Evolutionary conservation across 768 basidiomycete species (phyloP).

Genomic region (Pisolithus orientalis): DNA sequence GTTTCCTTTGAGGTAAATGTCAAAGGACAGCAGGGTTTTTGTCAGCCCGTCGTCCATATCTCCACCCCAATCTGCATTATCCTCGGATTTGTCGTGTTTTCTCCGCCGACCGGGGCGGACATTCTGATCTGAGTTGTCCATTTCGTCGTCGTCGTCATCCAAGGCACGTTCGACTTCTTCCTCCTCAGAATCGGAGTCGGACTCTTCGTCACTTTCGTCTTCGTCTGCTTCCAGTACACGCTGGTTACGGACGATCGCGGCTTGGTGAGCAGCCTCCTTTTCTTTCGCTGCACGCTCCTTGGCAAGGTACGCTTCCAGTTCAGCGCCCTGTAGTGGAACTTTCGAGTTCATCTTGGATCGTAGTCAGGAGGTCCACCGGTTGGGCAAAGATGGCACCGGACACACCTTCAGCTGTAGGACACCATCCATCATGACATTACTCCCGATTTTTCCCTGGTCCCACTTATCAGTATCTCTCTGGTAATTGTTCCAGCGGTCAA

Average conservation of each 20-base stretch:
- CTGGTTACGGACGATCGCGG: constrained; percentile 73
- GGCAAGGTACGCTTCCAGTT: constrained; percentile 74
- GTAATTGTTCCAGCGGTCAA: constrained; percentile 77
- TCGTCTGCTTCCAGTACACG: constrained; percentile 93
- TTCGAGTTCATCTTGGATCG: constrained; percentile 71
- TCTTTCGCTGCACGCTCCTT: constrained; percentile 75
- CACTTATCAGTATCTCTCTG: constrained; percentile 81
- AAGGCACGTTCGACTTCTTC: constrained; percentile 55
- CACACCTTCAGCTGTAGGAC: constrained; percentile 58
- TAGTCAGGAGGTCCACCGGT: constrained; percentile 4
- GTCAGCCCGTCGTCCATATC: constrained; percentile 74
- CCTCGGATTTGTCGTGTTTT: constrained; percentile 43
- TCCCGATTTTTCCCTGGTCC: constrained; percentile 87
- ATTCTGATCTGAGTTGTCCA: constrained; percentile 38
- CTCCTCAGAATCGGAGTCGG: constrained; percentile 57
- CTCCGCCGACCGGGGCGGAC: constrained; percentile 26
- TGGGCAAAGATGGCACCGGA: background rate
- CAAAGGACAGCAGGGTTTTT: constrained; percentile 78
- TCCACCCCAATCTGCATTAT: constrained; percentile 60
- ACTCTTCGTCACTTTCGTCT: constrained; percentile 70
- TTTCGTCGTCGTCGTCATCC: constrained; percentile 38
- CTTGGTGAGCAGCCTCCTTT: constrained; percentile 81
- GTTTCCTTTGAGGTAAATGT: constrained; percentile 97
- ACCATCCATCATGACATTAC: constrained; percentile 77
- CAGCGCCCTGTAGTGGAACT: constrained; percentile 82